Base-by-base conservation (phyloP, 768 basidiomycete species). In the Boletus huronensis region DNA sequence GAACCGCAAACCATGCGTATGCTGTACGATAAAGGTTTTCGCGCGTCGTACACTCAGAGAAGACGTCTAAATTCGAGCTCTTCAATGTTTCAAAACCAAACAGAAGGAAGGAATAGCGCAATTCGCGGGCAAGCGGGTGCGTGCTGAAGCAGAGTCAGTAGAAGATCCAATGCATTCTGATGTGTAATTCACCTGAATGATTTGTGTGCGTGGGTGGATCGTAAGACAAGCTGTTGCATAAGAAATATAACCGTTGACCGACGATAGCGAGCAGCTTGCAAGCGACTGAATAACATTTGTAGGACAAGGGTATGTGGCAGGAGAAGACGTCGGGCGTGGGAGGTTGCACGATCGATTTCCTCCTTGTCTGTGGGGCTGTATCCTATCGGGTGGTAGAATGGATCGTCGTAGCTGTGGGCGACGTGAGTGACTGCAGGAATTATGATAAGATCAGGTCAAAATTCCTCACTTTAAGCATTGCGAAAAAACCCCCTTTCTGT, bases 31-130 rank as follows among this genome's bases (percentile, higher is more conserved):
- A 99, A 6, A 99, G 74, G 47, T 76, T 77, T 60, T 90, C 83
- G 39, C 97, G 82, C 31, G 93, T 72, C 21, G 78, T 64, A 60
- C 84, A 79, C 70, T 98, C 95, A 52, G 90, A 88, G 56, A 83
- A 83, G 0, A 83, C 76, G 67, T 98, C 96, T 59, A 97, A 75
- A 58, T 85, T 81, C 11, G 91, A 95, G 62, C 93, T 93, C 63
- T 89, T 89, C 34, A 98, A 71, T 3, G 91, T 83, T 69, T 97
- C 93, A 64, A 98, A 93, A 0, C 92, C 96, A 66, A 99, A 96
- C 3, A 95, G 74, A 17, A 98, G 77, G 68, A 99, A 85, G 0
- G 92, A 87, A 68, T 96, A 96, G 16, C 93, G 83, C 1, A 86
- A 79, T 74, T 98, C 94, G 39, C 95, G 84, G 28, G 96, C 88